phyloP scores from a whole-genome alignment of 306 rosid species.

The Begonia loranthoides region DNA sequence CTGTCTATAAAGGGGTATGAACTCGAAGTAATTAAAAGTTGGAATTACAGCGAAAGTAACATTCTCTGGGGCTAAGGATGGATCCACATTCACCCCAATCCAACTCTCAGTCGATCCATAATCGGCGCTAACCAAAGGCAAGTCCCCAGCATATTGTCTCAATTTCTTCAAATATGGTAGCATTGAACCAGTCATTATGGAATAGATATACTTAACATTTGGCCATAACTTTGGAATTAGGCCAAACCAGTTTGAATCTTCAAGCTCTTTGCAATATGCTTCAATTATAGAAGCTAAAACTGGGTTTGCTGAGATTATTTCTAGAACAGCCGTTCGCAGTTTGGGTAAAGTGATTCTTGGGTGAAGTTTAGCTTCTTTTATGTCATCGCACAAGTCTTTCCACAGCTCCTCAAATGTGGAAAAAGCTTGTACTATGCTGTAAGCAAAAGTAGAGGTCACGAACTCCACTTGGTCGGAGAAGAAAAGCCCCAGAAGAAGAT shows the following conservation, averaged over 20 bases:
- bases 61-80: conserved; percentile 52
- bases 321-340: conserved; percentile 40
- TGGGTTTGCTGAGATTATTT: conserved; percentile 37
- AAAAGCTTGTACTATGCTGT: conserved; percentile 64
- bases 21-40: conserved; percentile 82
- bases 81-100: conserved; percentile 88
- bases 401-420: conserved; percentile 49
- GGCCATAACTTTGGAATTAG: conserved; percentile 74
- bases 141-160: conserved; percentile 53
- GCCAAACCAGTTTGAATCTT: conserved; percentile 44
- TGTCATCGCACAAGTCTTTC: conserved; percentile 51
- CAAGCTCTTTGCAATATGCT: conserved; percentile 33
- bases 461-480: conserved; percentile 58
- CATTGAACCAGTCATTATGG: conserved; percentile 96
- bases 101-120: conserved; percentile 98
- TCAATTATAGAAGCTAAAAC: conserved; percentile 34
- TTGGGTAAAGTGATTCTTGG: conserved; percentile 28
- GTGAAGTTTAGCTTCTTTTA: conserved; percentile 31
- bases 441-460: conserved; percentile 70
- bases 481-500: conserved; percentile 77
- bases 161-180: conserved; percentile 64
- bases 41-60: conserved; percentile 81
- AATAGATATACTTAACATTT: conserved; percentile 66
- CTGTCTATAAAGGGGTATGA: conserved; percentile 58
- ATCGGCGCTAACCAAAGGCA: conserved; percentile 80